Evolutionary conservation across 306 rosid genomes (phyloP).

Genomic region (Ceratonia siliqua): DNA sequence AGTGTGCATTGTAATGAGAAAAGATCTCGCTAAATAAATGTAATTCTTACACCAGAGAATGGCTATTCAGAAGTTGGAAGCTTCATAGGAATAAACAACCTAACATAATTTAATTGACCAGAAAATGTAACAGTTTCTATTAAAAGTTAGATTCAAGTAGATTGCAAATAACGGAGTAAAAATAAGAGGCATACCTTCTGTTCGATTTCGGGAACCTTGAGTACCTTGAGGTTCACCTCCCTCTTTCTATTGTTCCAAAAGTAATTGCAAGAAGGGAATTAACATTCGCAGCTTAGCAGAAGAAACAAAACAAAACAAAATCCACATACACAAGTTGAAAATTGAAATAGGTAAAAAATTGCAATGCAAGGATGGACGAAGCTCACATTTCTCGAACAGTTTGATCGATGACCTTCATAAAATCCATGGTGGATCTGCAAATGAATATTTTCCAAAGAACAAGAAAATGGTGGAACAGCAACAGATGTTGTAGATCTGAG

Average conservation of each 20-base stretch:
- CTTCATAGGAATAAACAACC: background rate
- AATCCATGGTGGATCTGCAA: constrained; percentile 82
- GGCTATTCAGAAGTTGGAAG: background rate
- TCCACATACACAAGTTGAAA: background rate
- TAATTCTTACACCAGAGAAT: constrained; percentile 10
- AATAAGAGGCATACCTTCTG: constrained; percentile 68
- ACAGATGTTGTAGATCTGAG: background rate
- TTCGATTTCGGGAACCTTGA: constrained; percentile 97
- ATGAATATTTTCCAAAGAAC: background rate
- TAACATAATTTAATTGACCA: background rate
- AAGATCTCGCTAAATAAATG: background rate
- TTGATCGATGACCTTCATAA: constrained; percentile 96
- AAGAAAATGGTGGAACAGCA: background rate
- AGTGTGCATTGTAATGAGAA: background rate
- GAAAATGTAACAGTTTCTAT: background rate
- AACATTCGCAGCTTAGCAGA: constrained; percentile 20
- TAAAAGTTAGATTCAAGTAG: background rate
- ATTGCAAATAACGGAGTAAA: background rate
- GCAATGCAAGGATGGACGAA: constrained; percentile 6
- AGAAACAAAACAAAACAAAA: background rate
- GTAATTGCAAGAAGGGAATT: constrained; percentile 26
- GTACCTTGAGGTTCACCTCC: constrained; percentile 95
- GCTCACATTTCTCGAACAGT: constrained; percentile 95
- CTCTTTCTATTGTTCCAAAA: constrained; percentile 68
- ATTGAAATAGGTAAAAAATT: background rate